A percentile compares a stretch with the other conserved stretches of the same genome.
Conservation (phyloP, 2,329 filamentous ascomycete species). For the Rhynchosporium graminicola region DNA sequence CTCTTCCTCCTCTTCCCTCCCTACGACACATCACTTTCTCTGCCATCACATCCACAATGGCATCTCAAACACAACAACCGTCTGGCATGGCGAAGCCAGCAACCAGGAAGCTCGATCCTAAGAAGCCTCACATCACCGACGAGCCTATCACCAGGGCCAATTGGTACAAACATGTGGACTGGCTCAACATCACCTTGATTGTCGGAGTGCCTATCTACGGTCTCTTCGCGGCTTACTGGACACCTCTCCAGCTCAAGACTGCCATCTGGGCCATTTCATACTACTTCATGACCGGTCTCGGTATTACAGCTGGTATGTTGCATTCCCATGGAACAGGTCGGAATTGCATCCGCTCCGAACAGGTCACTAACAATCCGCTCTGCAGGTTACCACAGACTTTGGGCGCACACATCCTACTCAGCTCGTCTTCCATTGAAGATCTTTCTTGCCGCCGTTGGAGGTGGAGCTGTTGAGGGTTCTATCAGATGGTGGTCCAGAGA, state of each 20-base stretch:
- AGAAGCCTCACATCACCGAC: slow-evolving; percentile 86
- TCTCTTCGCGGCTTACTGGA: slow-evolving; percentile 74
- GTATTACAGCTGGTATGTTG: slow-evolving; percentile 71
- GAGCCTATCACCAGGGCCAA: slow-evolving; percentile 77
- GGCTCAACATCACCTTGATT: slow-evolving; percentile 85
- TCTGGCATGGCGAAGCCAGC: slow-evolving; percentile 36
- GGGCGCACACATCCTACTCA: slow-evolving; percentile 84
- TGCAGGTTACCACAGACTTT: slow-evolving; percentile 75
- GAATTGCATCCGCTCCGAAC: neutral
- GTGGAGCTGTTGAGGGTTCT: slow-evolving; percentile 81
- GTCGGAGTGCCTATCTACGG: slow-evolving; percentile 74
- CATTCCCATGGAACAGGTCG: neutral
- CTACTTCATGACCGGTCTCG: slow-evolving; percentile 82
- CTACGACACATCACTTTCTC: slow-evolving; percentile 21
- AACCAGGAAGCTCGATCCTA: slow-evolving; percentile 50
- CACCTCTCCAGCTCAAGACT: slow-evolving; percentile 71
- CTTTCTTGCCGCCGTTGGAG: slow-evolving; percentile 79
- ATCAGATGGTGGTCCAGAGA: slow-evolving; percentile 88
- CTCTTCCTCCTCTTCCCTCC: slow-evolving; percentile 15
- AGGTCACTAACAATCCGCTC: slow-evolving; percentile 22
- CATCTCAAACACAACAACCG: slow-evolving; percentile 29
- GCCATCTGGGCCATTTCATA: slow-evolving; percentile 72
- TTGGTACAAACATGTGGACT: slow-evolving; percentile 93
- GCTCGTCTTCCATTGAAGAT: slow-evolving; percentile 74
- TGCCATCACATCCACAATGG: slow-evolving; percentile 32